Conservation (phyloP, 805 yeast genomes). For the Ogataea nakhonphanomensis region DNA sequence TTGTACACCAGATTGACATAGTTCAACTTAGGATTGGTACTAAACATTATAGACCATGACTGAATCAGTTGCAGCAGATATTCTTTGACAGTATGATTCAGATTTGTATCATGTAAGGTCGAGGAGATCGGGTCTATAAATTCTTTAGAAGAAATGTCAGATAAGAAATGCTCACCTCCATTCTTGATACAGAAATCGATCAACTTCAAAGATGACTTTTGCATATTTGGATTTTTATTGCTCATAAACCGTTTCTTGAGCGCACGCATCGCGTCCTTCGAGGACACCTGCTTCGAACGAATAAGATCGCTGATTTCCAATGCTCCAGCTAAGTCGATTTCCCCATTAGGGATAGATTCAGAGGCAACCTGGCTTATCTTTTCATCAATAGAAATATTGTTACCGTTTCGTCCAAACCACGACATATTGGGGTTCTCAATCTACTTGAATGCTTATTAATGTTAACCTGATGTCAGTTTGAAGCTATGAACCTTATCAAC, state of each 20-base stretch:
- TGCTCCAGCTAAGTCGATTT: slow-evolving; percentile 65
- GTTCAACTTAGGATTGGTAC: slow-evolving; percentile 58
- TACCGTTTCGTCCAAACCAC: slow-evolving; percentile 43
- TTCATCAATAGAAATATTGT: slow-evolving; percentile 47
- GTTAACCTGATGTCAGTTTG: too few species aligned
- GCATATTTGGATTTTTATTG: slow-evolving; percentile 70
- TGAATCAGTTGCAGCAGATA: slow-evolving; percentile 63
- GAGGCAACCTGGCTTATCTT: slow-evolving; percentile 77
- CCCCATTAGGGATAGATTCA: slow-evolving; percentile 90
- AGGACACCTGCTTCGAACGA: slow-evolving; percentile 71
- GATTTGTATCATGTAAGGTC: slow-evolving; percentile 30
- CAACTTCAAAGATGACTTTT: slow-evolving; percentile 69
- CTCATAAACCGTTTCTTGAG: slow-evolving; percentile 67
- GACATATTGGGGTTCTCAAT: slow-evolving; percentile 36
- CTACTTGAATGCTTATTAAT: not conserved
- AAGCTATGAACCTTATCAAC: not conserved
- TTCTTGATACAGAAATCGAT: slow-evolving; percentile 88
- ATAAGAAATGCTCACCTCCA: slow-evolving; percentile 82
- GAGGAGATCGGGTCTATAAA: slow-evolving; percentile 76
- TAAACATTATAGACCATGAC: slow-evolving; percentile 74
- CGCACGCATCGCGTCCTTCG: slow-evolving; percentile 83
- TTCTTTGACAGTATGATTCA: slow-evolving; percentile 52
- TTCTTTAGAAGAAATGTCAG: slow-evolving; percentile 77
- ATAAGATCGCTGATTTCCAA: slow-evolving; percentile 86
- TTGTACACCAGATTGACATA: slow-evolving; percentile 63